Percentiles rank a stretch among this genome's conserved stretches.
These are phyloP conservation scores for Pichia phayaonensis DNA, from an alignment of 805 yeast genomes.

Conservation along the genomic window DNA sequence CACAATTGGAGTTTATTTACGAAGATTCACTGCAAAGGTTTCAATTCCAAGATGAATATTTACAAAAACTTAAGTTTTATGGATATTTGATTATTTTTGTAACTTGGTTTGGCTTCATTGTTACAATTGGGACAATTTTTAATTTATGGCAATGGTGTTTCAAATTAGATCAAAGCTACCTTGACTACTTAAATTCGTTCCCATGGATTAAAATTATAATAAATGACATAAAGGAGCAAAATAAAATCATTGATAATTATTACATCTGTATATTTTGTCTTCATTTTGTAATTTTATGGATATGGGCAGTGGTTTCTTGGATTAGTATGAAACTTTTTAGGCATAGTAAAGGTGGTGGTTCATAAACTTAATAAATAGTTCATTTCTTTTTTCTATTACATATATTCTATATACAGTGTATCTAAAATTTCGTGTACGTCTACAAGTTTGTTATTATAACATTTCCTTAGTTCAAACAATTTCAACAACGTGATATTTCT, in stretches of 20 bases:
- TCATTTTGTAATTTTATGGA: slow-evolving; percentile 37
- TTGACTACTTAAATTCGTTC: neutral
- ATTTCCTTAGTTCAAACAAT: slow-evolving; percentile 14
- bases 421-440: neutral
- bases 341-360: slow-evolving; percentile 62
- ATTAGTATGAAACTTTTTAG: slow-evolving; percentile 71
- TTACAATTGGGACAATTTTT: slow-evolving; percentile 25
- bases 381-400: neutral
- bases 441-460: neutral
- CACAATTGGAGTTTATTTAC: neutral
- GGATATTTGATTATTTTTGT: slow-evolving; percentile 22
- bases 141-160: slow-evolving; percentile 27
- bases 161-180: neutral
- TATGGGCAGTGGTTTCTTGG: slow-evolving; percentile 75
- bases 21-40: neutral
- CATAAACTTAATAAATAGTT: slow-evolving; percentile 1
- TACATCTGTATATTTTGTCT: slow-evolving; percentile 26
- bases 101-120: slow-evolving; percentile 23
- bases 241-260: slow-evolving; percentile 20
- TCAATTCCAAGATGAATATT: slow-evolving; percentile 6
- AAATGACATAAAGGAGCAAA: slow-evolving; percentile 3
- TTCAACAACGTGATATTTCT: slow-evolving; percentile 55
- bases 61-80: slow-evolving; percentile 13
- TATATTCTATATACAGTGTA: neutral
- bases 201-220: slow-evolving; percentile 6